Base-by-base conservation (phyloP, 345 rosid genomes). In the Mallotus nudiflorus region DNA sequence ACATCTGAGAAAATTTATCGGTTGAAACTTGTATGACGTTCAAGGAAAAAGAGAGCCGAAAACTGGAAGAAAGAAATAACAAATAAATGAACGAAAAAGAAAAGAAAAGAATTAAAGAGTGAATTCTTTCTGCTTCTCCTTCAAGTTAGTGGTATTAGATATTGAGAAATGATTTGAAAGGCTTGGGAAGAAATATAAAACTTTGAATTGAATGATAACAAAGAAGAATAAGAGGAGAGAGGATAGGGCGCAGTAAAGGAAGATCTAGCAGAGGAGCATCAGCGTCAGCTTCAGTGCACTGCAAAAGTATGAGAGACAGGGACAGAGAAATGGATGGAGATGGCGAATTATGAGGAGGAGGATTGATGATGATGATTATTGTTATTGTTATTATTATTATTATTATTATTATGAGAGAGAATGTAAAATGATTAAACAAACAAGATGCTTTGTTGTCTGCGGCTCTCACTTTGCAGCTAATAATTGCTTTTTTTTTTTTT, bases 381-480 rank as follows among this genome's bases (percentile, higher is more conserved):
- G n/a, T n/a, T n/a, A n/a, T n/a, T n/a, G n/a, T n/a, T n/a, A n/a
- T n/a, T n/a, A n/a, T n/a, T n/a, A n/a, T n/a, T n/a, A n/a, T n/a
- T n/a, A 33, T 3, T 2, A 6, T 80, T 80, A 74, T 81, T 80
- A 78, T 73, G 77, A 77, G 57, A 75, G 73, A 68, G 75, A 0
- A 51, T 39, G 63, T 28, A 76, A 78, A 72, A 72, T 79, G 75
- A 79, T 71, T 82, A 82, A 82, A 78, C 79, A 85, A 73, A 82
- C 61, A 71, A 82, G 87, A 85, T 82, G 90, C 85, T 85, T 86
- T 74, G 91, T 76, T 83, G 87, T 87, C 89, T 85, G 87, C 80
- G 81, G 80, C 86, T 85, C 89, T 87, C 81, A 84, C 88, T 87
- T 89, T 86, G 90, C 92, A 82, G 86, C 91, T 87, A 87, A 91